phyloP scores from a whole-genome alignment of 345 rosid genomes.

The Melaleuca alternifolia region DNA sequence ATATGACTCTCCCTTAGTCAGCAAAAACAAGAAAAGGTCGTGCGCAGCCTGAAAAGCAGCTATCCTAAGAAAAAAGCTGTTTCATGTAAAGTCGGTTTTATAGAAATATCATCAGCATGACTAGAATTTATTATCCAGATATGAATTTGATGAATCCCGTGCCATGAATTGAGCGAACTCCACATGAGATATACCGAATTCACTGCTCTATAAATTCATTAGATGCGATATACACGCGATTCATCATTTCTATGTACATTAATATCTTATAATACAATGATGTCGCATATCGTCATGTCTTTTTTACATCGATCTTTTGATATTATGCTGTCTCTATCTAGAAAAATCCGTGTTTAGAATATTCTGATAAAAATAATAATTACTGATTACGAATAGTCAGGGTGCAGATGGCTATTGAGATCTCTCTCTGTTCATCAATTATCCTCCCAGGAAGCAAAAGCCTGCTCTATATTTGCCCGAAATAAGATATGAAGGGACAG shows the following conservation, averaged over 20 bases:
- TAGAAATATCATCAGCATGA: background rate
- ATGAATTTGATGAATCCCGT: background rate
- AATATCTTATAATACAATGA: background rate
- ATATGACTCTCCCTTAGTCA: background rate
- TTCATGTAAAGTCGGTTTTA: background rate
- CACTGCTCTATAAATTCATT: background rate
- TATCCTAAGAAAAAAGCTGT: background rate
- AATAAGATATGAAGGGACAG: background rate
- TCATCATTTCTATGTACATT: background rate
- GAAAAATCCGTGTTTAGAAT: accelerated
- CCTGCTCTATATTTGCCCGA: background rate
- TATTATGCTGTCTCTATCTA: background rate
- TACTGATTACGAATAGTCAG: background rate
- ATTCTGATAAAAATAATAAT: too few relatives aligned
- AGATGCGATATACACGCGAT: background rate
- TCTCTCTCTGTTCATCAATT: background rate
- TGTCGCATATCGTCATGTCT: background rate
- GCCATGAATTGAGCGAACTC: background rate
- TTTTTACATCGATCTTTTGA: background rate
- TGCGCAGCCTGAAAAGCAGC: background rate
- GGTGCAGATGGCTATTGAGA: background rate
- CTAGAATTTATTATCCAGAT: background rate
- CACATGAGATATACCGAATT: background rate
- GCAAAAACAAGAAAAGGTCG: background rate
- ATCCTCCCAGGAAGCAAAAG: background rate